Base-by-base conservation (phyloP, 2,329 filamentous ascomycete species). In the Lachnellula hyalina region DNA sequence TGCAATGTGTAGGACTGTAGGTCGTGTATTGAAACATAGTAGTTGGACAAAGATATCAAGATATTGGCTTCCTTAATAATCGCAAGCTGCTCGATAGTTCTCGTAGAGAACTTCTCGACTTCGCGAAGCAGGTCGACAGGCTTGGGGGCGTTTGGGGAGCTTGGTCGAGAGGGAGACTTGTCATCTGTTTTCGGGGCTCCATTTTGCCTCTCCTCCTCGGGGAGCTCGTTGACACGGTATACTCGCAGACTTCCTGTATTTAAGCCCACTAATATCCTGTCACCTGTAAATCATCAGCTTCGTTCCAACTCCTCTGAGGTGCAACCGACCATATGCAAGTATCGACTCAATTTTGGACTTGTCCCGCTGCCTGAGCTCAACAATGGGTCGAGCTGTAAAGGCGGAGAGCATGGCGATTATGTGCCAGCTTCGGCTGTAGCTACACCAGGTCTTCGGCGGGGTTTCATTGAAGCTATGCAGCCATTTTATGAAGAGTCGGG, bases 341-440 rank as follows among this genome's bases (percentile, higher is more conserved):
- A 99, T 90, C 49, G 90, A 94, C 75, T 99, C 94, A 74, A 99
- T 96, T 78, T 88, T 94, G 63, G 90, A 95, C 78, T 95, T 96
- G 83, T 97, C 93, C 73, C 90, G 87, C 73, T 86, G 85, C 76
- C 89, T 92, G 68, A 99, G 87, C 88, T 99, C 94, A 79, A 97
- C 89, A 72, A 99, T 93, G 61, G 92, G 89, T 69, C 90, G 89
- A 77, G 94, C 92, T 65, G 89, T 96, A 76, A 99, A 99, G 70
- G 94, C 94, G 74, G 93, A 95, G 74, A 99, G 87, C 94, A 96
- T 96, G 73, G 77, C 78, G 72, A 57, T 48, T 34, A 53, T 36
- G 32, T 53, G 60, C 65, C 64, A 61, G 63, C 62, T 62, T 61
- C 46, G 55, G 51, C 32, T 47, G 44, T 53, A 41, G 34, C 38